A percentile compares a stretch with the other conserved stretches of the same genome.
Conservation (phyloP, 73 alveolate species). For the Breviolum minutum region DNA sequence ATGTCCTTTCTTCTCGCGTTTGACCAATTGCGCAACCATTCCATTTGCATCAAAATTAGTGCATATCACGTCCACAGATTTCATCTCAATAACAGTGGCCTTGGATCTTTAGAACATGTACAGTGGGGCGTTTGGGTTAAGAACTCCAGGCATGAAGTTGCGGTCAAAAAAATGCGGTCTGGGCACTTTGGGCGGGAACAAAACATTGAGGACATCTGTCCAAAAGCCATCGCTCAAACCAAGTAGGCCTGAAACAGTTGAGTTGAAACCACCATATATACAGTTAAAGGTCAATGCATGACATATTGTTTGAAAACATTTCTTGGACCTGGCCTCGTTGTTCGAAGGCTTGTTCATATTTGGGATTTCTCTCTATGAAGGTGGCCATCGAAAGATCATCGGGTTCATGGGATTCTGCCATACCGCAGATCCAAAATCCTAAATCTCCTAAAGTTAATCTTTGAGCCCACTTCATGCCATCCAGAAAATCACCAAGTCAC, state of each 20-base stretch:
- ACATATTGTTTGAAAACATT: neutral
- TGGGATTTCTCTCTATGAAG: neutral
- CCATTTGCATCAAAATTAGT: neutral
- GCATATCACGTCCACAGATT: neutral
- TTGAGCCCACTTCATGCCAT: neutral
- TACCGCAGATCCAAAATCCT: neutral
- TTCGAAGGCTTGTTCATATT: neutral
- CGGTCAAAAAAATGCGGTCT: neutral
- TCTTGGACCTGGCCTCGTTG: neutral
- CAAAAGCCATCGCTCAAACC: neutral
- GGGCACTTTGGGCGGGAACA: constrained; percentile 1
- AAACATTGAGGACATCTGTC: neutral
- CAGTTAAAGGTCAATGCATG: neutral
- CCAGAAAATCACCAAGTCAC: neutral
- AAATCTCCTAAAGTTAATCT: neutral
- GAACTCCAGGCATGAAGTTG: neutral
- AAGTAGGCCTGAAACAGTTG: neutral
- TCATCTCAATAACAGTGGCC: neutral
- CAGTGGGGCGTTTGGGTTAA: neutral
- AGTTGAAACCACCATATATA: neutral
- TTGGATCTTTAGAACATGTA: neutral
- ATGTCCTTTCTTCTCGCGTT: neutral
- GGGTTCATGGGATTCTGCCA: neutral
- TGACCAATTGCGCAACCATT: neutral
- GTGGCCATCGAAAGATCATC: neutral